These are phyloP conservation scores for Ganoderma sinense DNA, from an alignment of 1,284 basidiomycete genomes.

Conservation along the genomic window DNA sequence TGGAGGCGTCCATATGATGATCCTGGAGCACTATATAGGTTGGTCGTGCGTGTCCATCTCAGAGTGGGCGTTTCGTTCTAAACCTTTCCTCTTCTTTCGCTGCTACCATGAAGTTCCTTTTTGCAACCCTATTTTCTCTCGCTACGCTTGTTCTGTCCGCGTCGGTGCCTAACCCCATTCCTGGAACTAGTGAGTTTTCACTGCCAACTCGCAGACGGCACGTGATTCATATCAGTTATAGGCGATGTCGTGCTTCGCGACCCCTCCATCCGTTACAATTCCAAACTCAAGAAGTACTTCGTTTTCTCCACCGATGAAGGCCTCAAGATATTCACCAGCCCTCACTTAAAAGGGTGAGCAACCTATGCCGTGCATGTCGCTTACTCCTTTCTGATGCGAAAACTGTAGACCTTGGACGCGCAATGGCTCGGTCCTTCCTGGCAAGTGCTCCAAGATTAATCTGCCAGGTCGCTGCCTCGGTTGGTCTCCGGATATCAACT, in stretches of 20 bases:
- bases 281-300: constrained; percentile 11
- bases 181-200: constrained; percentile 6
- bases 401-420: constrained; percentile 21
- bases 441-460: constrained; percentile 18
- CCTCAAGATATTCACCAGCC: constrained; percentile 11
- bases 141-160: constrained; percentile 1
- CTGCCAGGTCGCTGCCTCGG: constrained; percentile 6
- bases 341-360: constrained; percentile 8
- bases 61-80: neutral
- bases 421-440: constrained; percentile 15
- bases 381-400: neutral
- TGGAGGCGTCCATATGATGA: neutral
- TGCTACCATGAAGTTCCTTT: constrained; percentile 6
- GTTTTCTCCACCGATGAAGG: constrained; percentile 7
- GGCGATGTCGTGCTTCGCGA: constrained; percentile 7
- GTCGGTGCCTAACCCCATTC: constrained; percentile 7
- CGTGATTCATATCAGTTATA: neutral
- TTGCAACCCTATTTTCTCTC: constrained; percentile 5
- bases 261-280: constrained; percentile 9
- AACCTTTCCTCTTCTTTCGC: neutral
- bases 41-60: neutral
- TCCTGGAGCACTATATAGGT: neutral
- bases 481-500: constrained; percentile 25
- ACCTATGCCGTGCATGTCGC: neutral
- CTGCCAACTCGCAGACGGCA: neutral